Percentiles rank a stretch among this genome's conserved stretches.
These are phyloP conservation scores for Plasmopara viticola DNA, from an alignment of 352 stramenopile species.

Conservation along the genomic window DNA sequence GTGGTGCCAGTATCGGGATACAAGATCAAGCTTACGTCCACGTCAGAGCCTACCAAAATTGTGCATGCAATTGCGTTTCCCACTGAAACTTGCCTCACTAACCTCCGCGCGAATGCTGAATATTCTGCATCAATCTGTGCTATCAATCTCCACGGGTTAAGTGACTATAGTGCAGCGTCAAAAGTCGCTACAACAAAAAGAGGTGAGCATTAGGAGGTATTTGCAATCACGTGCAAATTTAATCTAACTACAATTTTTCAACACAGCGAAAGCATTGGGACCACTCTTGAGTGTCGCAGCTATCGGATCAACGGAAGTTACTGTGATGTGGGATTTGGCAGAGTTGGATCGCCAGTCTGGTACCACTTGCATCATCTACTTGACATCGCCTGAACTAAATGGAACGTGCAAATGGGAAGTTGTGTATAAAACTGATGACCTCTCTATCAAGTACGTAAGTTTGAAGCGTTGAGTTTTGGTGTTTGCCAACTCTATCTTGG, in stretches of 20 bases:
- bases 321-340: conserved; percentile 15
- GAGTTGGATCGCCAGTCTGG: conserved; percentile 9
- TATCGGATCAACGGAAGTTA: conserved; percentile 10
- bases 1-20: conserved; percentile 58
- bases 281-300: conserved; percentile 9
- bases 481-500: neutral
- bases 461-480: neutral
- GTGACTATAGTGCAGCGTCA: conserved; percentile 37
- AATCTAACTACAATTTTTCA: neutral
- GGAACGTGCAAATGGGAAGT: conserved; percentile 19
- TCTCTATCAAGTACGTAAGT: conserved; percentile 12
- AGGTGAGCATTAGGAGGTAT: conserved; percentile 14
- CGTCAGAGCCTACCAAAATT: conserved; percentile 5
- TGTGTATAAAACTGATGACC: conserved; percentile 13
- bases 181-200: conserved; percentile 22
- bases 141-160: conserved; percentile 52
- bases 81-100: conserved; percentile 23
- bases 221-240: conserved; percentile 1
- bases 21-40: conserved; percentile 36
- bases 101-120: conserved; percentile 30
- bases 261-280: conserved; percentile 14
- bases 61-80: conserved; percentile 28
- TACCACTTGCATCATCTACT: conserved; percentile 15
- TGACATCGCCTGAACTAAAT: conserved; percentile 16
- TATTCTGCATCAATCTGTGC: conserved; percentile 45